Evolutionary conservation across 2,329 filamentous ascomycete species (phyloP), one percentile per base, ranked within the genome.

Genomic region (Grosmannia clavigera): DNA sequence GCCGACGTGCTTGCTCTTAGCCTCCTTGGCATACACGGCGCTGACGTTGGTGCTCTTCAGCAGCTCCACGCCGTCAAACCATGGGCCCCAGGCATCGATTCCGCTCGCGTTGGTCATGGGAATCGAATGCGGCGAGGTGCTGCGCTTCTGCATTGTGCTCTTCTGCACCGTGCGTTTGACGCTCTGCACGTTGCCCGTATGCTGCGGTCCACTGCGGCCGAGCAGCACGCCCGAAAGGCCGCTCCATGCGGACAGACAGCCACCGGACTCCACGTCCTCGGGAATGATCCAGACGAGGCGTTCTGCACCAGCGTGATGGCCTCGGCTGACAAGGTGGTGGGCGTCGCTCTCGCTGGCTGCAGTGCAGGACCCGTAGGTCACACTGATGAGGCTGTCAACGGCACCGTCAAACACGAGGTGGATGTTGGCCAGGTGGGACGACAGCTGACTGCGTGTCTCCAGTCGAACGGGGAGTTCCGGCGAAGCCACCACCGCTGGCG

Each of bases 21-120:
- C 78, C 9, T 75, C 70, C 3, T 74, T 69, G 5, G 80, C 80
- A 63, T 82, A 80, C 0, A 81, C 74, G 9, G 75, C 70, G 55
- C 75, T 74, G 19, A 81, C 75, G 63, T 82, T 73, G 65, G 81
- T 83, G 31, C 76, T 72, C 62, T 81, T 69, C 51, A 86, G 75
- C 60, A 82, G 77, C 57, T 75, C 77, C 22, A 86, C 83, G 16
- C 83, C 83, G 66, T 86, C 81, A 62, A 86, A 87, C 84, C 83
- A 87, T 1, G 83, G 80, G 0, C 83, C 82, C 67, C 69, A 69
- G 3, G 69, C 65, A 58, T 78, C 73, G 61, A 78, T 73, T 4
- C 76, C 76, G 25, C 73, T 81, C 3, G 74, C 72, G 57, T 81
- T 77, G 59, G 76, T 76, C 72, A 85, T 78, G 22, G 75, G 61